phyloP scores from a whole-genome alignment of 352 stramenopile species.

The Phytophthora colocasiae region DNA sequence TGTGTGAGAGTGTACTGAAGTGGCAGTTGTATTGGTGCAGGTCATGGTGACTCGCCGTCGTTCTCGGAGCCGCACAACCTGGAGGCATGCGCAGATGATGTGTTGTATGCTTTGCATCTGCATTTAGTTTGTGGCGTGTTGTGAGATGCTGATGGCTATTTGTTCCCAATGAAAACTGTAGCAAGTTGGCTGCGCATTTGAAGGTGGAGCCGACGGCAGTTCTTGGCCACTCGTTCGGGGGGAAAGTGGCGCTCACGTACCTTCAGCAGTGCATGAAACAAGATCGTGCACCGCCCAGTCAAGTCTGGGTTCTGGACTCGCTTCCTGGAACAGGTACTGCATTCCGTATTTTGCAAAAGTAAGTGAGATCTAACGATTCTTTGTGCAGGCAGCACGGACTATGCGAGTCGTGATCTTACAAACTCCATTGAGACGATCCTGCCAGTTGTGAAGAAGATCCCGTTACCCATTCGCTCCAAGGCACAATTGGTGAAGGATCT shows the following conservation, averaged over 20 bases:
- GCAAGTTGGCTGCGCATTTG: constrained; percentile 56
- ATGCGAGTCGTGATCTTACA: constrained; percentile 63
- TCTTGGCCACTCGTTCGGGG: constrained; percentile 81
- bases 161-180: constrained; percentile 23
- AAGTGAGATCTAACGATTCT: neutral
- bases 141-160: neutral
- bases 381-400: constrained; percentile 57
- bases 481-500: constrained; percentile 68
- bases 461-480: constrained; percentile 79
- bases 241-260: constrained; percentile 81
- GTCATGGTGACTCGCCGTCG: constrained; percentile 79
- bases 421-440: constrained; percentile 81
- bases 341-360: too few relatives aligned
- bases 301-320: constrained; percentile 80
- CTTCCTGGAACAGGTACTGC: constrained; percentile 66
- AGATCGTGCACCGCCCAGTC: constrained; percentile 44
- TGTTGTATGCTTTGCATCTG: constrained; percentile 52
- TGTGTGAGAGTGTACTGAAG: neutral
- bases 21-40: constrained; percentile 30
- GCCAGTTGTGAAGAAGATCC: constrained; percentile 71
- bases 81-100: constrained; percentile 68
- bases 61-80: constrained; percentile 67
- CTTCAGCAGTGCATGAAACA: constrained; percentile 60
- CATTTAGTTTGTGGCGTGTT: neutral
- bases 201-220: constrained; percentile 66